Base-by-base conservation (phyloP, 257 asterid genomes). In the Vinca minor region DNA sequence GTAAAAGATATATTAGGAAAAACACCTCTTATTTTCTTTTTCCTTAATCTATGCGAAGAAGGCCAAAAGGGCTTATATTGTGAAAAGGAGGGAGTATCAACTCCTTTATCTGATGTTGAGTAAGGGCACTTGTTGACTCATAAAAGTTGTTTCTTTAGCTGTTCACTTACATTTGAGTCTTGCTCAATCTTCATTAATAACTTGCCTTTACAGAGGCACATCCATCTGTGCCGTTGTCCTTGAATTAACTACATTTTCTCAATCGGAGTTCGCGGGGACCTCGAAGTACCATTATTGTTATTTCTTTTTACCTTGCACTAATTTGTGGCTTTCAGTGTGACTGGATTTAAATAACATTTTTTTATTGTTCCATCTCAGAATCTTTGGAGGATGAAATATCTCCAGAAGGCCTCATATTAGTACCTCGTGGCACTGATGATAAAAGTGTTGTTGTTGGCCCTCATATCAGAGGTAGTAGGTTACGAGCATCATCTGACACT, bases 391-490 rank as follows among this genome's bases (percentile, higher is more conserved):
- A 93, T 64, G 96, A 93, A 71, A 93, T 89, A 74, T 78, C 84
- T 26, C 96, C 97, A 15, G 86, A 89, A 73, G 95, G 95, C 73
- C 98, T 93, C 52, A 96, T 93, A 62, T 76, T 93, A 81, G 96
- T 87, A 36, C 98, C 98, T 4, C 89, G 85, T 12, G 94, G 86
- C 10, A 65, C 74, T 61, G 95, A 74, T 67, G 90, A 84, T 65
- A 76, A 70, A 65, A 80, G 86, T 28, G 82, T 82, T 66, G 78
- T 89, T 20, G 91, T 78, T 80, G 98, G 98, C 49, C 73, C 95
- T 25, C 98, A 93, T 65, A 83, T 84, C 70, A 81, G 98, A 83
- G 98, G 98, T 67, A 81, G 89, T 79, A 85, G 96, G 65, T 73
- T 93, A 69, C 77, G 95, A 66, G 83, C 96, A 8, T 84, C 95